Percentiles rank a stretch among this genome's conserved stretches.
phyloP scores from a whole-genome alignment of 2,329 filamentous ascomycete genomes.

The Trichoderma oligosporum region DNA sequence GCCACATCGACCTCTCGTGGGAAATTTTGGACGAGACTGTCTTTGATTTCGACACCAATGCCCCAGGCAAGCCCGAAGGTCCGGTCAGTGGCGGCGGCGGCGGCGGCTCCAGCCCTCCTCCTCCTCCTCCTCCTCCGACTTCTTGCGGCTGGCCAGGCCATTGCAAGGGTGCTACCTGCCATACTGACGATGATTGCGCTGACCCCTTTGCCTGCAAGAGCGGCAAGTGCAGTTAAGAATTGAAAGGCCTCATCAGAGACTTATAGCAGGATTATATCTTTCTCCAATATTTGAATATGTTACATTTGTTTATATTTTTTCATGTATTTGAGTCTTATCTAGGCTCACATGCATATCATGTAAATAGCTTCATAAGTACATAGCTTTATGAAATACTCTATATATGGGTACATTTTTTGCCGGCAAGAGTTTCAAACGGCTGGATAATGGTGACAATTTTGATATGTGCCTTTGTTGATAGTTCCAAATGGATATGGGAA shows the following conservation, averaged over 20 bases:
- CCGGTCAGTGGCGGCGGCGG: not conserved
- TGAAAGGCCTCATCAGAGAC: not conserved
- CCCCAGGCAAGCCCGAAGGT: not conserved
- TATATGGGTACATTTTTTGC: not conserved
- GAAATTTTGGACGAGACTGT: conserved; percentile 21
- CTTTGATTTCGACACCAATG: conserved; percentile 20
- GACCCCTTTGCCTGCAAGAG: not conserved
- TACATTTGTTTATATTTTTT: not conserved
- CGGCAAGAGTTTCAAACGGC: too few species aligned
- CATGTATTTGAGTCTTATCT: not conserved
- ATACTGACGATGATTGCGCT: not conserved
- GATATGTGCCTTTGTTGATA: too few species aligned
- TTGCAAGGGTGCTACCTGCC: conserved; percentile 1
- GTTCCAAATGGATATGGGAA: too few species aligned
- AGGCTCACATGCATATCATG: not conserved
- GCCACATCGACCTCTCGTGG: conserved; percentile 20
- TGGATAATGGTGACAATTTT: too few species aligned
- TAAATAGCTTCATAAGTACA: not conserved
- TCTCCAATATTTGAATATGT: not conserved
- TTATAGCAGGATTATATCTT: not conserved
- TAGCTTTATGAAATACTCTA: not conserved
- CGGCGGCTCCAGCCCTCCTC: not conserved
- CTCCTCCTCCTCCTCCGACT: too few species aligned
- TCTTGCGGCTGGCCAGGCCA: conserved; percentile 6
- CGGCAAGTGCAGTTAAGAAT: not conserved